Conservation (phyloP, 2,329 filamentous ascomycete genomes). For the Cryphonectria nitschkei region DNA sequence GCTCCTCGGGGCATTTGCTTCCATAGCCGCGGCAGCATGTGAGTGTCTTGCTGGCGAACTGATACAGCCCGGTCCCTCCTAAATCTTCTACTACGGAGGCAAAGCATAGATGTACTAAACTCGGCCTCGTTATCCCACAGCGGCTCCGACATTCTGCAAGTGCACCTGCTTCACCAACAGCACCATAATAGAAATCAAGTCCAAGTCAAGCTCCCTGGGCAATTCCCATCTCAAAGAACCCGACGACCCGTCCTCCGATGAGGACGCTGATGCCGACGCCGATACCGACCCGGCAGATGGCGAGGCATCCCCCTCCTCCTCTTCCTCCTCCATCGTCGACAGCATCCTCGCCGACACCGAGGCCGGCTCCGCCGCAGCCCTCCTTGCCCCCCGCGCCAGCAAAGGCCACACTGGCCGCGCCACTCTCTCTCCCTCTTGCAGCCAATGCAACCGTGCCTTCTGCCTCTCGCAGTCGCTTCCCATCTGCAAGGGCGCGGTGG, state of each 20-base stretch:
- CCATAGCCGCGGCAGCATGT: conserved; percentile 47
- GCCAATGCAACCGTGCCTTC: conserved; percentile 67
- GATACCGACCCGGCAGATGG: conserved; percentile 30
- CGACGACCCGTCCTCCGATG: conserved; percentile 30
- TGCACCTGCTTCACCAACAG: conserved; percentile 72
- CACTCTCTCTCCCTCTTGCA: conserved; percentile 52
- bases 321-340: background rate
- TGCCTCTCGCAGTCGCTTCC: conserved; percentile 63
- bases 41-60: conserved; percentile 31
- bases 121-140: conserved; percentile 39
- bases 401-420: conserved; percentile 36
- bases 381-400: conserved; percentile 7
- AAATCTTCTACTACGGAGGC: background rate
- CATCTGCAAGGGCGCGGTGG: conserved; percentile 65
- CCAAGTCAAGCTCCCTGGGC: conserved; percentile 51
- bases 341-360: conserved; percentile 3
- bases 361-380: conserved; percentile 30
- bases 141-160: conserved; percentile 69
- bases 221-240: conserved; percentile 34
- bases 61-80: background rate
- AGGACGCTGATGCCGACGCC: conserved; percentile 27
- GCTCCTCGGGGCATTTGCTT: conserved; percentile 37
- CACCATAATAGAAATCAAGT: conserved; percentile 57
- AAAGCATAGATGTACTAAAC: background rate
- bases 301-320: conserved; percentile 31